Conservation (phyloP, 805 yeast genomes). For the Starmerella stigmatis region DNA sequence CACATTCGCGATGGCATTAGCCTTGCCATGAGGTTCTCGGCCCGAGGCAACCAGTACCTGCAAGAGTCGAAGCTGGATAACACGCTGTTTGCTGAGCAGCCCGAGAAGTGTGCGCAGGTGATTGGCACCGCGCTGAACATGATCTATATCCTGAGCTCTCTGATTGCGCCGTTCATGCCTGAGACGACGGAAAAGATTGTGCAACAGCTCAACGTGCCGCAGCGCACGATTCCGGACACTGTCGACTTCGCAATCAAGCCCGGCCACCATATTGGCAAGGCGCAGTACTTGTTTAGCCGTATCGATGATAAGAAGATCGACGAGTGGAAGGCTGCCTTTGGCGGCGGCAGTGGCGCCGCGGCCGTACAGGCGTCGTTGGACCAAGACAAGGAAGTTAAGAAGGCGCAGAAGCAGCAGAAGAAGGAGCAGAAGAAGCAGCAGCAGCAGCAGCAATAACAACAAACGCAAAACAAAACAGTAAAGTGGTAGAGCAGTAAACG, state of each 20-base stretch:
- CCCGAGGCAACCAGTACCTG: conserved; percentile 88
- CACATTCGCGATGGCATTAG: conserved; percentile 78
- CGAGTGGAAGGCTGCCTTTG: conserved; percentile 76
- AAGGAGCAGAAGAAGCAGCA: conserved; percentile 7
- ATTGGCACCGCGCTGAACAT: conserved; percentile 85
- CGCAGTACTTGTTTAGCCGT: conserved; percentile 83
- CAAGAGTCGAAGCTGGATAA: conserved; percentile 95
- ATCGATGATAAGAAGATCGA: conserved; percentile 83
- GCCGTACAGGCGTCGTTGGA: conserved; percentile 13
- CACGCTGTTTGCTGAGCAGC: conserved; percentile 60
- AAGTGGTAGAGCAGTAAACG: no score
- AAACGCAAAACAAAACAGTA: no score
- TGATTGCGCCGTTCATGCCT: conserved; percentile 86
- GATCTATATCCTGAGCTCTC: conserved; percentile 72
- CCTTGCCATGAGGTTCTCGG: conserved; percentile 77
- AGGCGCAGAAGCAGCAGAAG: conserved; percentile 13
- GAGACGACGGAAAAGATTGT: conserved; percentile 59
- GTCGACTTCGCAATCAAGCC: conserved; percentile 57
- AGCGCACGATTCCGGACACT: conserved; percentile 62
- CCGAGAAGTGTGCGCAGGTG: conserved; percentile 80
- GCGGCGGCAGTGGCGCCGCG: conserved; percentile 47
- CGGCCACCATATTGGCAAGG: conserved; percentile 83
- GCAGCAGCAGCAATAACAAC: background rate
- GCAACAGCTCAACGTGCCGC: conserved; percentile 74
- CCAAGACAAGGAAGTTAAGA: conserved; percentile 17